Conservation (phyloP, 345 rosid genomes). For the Arabis alpina region DNA sequence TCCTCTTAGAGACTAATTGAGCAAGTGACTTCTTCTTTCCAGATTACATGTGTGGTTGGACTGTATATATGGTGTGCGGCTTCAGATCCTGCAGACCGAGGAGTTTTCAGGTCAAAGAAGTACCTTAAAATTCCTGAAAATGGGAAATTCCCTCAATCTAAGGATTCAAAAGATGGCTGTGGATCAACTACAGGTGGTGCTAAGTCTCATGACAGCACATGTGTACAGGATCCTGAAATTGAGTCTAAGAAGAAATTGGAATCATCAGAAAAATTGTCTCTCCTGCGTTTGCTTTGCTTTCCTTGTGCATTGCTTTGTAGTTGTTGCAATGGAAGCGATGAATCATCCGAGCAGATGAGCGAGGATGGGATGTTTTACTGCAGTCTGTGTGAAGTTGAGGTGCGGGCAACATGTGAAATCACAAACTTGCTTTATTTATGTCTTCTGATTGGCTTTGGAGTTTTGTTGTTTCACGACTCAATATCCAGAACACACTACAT, state of each 20-base stretch:
- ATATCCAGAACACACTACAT: too few species aligned
- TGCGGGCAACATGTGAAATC: conserved; percentile 19
- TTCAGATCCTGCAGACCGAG: conserved; percentile 88
- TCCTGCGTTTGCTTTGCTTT: conserved; percentile 51
- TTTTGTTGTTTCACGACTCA: too few species aligned
- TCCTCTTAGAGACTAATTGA: neutral
- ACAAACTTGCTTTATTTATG: too few species aligned
- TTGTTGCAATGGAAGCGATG: conserved; percentile 55
- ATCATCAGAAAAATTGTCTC: conserved; percentile 49
- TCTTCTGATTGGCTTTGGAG: too few species aligned
- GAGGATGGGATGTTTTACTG: conserved; percentile 99
- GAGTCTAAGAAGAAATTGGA: conserved; percentile 46
- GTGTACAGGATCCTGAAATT: conserved; percentile 42
- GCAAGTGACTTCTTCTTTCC: conserved; percentile 27
- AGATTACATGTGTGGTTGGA: conserved; percentile 74
- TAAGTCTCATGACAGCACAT: conserved; percentile 57
- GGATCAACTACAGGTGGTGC: conserved; percentile 61
- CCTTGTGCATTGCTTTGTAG: conserved; percentile 77
- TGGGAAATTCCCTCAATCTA: conserved; percentile 51
- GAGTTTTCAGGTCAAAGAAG: conserved; percentile 79
- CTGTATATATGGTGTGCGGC: conserved; percentile 88
- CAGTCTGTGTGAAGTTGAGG: conserved; percentile 99
- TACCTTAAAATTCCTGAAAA: conserved; percentile 65
- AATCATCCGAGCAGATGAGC: conserved; percentile 72
- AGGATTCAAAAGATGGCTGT: conserved; percentile 65